A percentile compares a stretch with the other conserved stretches of the same genome.
Evolutionary conservation across 2,329 filamentous ascomycete genomes (phyloP).

Genomic region (Ascochyta pisi): DNA sequence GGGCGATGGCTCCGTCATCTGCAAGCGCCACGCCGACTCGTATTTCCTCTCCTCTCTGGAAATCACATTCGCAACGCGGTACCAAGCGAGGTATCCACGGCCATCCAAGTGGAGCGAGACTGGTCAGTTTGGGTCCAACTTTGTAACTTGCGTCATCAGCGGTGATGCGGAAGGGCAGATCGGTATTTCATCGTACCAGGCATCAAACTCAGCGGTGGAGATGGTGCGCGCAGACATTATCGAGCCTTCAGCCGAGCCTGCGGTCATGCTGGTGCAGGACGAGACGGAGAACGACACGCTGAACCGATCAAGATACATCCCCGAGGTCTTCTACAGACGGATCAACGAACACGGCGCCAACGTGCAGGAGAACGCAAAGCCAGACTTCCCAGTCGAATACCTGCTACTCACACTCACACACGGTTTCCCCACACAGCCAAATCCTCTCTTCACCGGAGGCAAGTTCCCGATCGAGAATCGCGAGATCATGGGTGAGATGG

Average conservation of each 20-base stretch:
- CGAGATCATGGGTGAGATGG: constrained; percentile 81
- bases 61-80: constrained; percentile 83
- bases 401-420: constrained; percentile 95
- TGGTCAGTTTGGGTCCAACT: constrained; percentile 91
- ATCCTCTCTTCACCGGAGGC: constrained; percentile 74
- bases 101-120: constrained; percentile 97
- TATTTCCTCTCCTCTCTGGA: constrained; percentile 94
- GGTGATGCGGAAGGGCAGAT: constrained; percentile 91
- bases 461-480: constrained; percentile 93
- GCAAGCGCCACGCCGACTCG: constrained; percentile 94
- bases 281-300: constrained; percentile 83
- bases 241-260: constrained; percentile 91
- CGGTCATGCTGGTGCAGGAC: constrained; percentile 90
- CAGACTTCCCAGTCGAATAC: constrained; percentile 95
- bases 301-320: constrained; percentile 82
- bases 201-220: constrained; percentile 92
- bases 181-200: constrained; percentile 88
- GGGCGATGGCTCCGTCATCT: constrained; percentile 85
- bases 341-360: constrained; percentile 97
- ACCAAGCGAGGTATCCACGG: constrained; percentile 88
- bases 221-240: constrained; percentile 96
- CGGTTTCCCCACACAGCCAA: constrained; percentile 84
- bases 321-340: constrained; percentile 93
- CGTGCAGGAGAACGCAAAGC: constrained; percentile 96
- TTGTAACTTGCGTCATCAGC: constrained; percentile 95